Evolutionary conservation across 495 filamentous ascomycete genomes (phyloP).

Genomic region (Penicillium macrosclerotiorum): DNA sequence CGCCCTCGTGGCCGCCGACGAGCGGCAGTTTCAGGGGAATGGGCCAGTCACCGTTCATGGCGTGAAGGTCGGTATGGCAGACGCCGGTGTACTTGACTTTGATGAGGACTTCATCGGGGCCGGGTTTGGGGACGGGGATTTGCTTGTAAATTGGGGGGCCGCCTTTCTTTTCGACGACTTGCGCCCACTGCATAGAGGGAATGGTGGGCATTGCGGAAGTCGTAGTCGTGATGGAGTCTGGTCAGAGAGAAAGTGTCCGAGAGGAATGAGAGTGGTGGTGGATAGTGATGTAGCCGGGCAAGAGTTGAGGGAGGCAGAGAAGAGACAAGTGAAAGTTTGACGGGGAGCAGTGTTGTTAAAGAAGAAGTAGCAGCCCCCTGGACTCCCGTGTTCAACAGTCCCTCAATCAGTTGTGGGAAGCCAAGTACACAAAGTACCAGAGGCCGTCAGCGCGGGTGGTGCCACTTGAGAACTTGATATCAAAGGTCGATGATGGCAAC

Average conservation of each 20-base stretch:
- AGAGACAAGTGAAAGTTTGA: too few relatives aligned
- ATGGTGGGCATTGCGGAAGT: constrained; percentile 33
- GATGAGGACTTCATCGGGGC: constrained; percentile 80
- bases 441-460: neutral
- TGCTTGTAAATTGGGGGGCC: constrained; percentile 75
- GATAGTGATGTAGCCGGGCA: too few relatives aligned
- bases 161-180: constrained; percentile 75
- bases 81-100: constrained; percentile 90
- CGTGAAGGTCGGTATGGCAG: constrained; percentile 84
- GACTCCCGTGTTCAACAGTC: too few relatives aligned
- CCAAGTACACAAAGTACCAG: neutral
- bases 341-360: too few relatives aligned
- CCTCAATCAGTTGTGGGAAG: neutral
- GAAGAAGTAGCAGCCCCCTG: too few relatives aligned
- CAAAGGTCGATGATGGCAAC: constrained; percentile 7
- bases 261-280: neutral
- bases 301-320: too few relatives aligned
- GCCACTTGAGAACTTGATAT: constrained; percentile 1
- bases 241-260: neutral
- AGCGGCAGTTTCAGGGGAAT: constrained; percentile 73
- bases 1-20: constrained; percentile 85
- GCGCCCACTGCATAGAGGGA: constrained; percentile 78
- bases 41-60: constrained; percentile 85
- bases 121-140: constrained; percentile 73
- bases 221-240: neutral